Evolutionary conservation across 257 asterid species (phyloP), one percentile per base, ranked within the genome.

Genomic region (Henckelia pumila): DNA sequence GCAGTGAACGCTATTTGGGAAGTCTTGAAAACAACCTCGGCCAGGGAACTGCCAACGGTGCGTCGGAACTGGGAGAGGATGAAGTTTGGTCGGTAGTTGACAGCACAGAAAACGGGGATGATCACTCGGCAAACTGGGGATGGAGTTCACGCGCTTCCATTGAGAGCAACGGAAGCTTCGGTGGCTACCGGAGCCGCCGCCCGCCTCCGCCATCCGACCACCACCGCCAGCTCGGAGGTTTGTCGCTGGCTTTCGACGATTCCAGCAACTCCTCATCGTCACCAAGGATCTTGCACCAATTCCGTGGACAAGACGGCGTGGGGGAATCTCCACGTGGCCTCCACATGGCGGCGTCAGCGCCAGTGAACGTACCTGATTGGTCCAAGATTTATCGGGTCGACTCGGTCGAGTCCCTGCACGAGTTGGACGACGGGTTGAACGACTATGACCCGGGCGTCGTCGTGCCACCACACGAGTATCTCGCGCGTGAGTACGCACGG

Each of bases 311-410:
- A 59, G 88, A 79, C 53, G 47, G 64, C 62, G 59, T 19, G 26
- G 75, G 32, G 25, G 73, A 78, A 1, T 71, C 87, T 10, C 80
- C 91, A 56, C 82, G 80, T 69, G 83, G 84, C 5, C 67, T 73
- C 47, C 86, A 81, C 59, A 52, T 89, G 82, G 95, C 96, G 6
- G 71, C 81, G 0, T 88, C 96, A 5, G 92, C 92, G 3, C 98
- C 96, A 5, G 78, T 91, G 4, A 84, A 87, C 74, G 90, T 91
- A 22, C 96, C 96, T 0, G 92, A 91, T 44, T 91, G 98, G 96
- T 85, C 96, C 1, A 89, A 85, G 73, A 82, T 89, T 1, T 82
- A 89, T 55, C 89, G 94, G 33, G 83, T 76, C 2, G 73, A 81
- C 81, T 91, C 96, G 33, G 85, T 83, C 0, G 96, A 86, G 78